Percentiles rank a stretch among this genome's conserved stretches.
phyloP scores from a whole-genome alignment of 495 filamentous ascomycete genomes.

The Tuber melanosporum region DNA sequence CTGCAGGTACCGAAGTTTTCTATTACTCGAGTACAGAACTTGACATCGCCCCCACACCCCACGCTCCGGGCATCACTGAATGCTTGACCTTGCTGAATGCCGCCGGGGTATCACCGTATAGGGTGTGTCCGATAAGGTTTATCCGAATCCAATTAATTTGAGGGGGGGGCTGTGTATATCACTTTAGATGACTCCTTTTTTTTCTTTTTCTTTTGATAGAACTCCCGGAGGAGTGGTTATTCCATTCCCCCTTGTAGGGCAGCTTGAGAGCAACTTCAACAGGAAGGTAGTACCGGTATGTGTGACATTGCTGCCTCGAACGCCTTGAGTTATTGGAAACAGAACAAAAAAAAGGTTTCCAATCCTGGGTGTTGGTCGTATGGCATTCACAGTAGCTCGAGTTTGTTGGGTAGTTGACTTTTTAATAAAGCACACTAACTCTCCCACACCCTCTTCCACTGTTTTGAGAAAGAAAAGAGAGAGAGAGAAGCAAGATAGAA shows the following conservation, averaged over 20 bases:
- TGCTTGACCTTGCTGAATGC: slow-evolving; percentile 45
- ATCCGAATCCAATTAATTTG: slow-evolving; percentile 6
- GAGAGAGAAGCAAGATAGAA: slow-evolving; percentile 13
- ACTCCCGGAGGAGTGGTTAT: not conserved
- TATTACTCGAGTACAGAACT: slow-evolving; percentile 58
- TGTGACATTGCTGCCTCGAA: not conserved
- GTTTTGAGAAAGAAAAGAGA: not conserved
- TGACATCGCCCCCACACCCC: slow-evolving; percentile 59
- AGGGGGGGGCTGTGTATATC: not conserved
- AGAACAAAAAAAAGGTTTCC: no score
- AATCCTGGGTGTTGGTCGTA: not conserved
- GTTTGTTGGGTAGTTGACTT: not conserved
- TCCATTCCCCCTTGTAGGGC: no score
- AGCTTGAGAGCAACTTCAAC: not conserved
- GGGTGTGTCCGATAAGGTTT: no score
- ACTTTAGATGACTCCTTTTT: not conserved
- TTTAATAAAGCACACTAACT: slow-evolving; percentile 18
- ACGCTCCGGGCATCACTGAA: slow-evolving; percentile 54
- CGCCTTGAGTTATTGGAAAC: not conserved
- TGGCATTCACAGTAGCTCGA: not conserved
- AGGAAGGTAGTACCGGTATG: not conserved
- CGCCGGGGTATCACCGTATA: not conserved
- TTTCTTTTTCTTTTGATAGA: not conserved
- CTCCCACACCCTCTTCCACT: not conserved
- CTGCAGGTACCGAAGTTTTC: slow-evolving; percentile 54